Base-by-base conservation (phyloP, 805 yeast species). In the Cyberlindnera veronae region DNA sequence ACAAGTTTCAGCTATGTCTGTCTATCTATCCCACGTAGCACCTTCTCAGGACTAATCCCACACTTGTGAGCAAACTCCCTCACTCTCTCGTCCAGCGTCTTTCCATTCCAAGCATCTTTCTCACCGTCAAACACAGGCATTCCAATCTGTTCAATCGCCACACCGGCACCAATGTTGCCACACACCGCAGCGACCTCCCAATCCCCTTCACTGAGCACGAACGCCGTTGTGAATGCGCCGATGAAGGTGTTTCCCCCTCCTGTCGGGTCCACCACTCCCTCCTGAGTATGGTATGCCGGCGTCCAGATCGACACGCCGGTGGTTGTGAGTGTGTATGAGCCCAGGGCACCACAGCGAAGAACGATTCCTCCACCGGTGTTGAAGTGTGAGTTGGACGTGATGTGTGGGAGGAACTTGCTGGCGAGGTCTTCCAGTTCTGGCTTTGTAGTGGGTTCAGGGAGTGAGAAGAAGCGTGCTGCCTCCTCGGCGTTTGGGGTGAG, bases 171-270 rank as follows among this genome's bases (percentile, higher is more conserved):
- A 3, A 90, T 64, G 42, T 77, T 84, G 0, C 89, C 97, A 54
- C 76, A 76, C 0, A 81, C 63, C 6, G 81, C 77, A 0, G 82
- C 84, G 9, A 72, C 60, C 1, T 61, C 54, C 69, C 80, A 68
- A 58, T 76, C 66, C 27, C 68, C 61, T 22, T 62, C 29, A 47
- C 77, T 62, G 36, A 79, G 57, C 1, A 74, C 64, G 48, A 73
- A 77, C 0, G 80, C 93, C 2, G 81, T 64, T 9, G 81, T 74
- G 40, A 88, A 74, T 0, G 85, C 95, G 1, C 96, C 97, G 37
- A 87, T 76, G 57, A 84, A 89, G 0, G 95, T 73, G 55, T 90
- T 95, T 0, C 98, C 98, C 14, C 95, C 96, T 0, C 98, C 98
- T 0, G 97, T 90, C 3, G 96, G 95, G 60, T 90, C 98, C 2